Evolutionary conservation across 371 early-diverging fungal species (phyloP).

Genomic region (Quaeritorhiza haematococci): DNA sequence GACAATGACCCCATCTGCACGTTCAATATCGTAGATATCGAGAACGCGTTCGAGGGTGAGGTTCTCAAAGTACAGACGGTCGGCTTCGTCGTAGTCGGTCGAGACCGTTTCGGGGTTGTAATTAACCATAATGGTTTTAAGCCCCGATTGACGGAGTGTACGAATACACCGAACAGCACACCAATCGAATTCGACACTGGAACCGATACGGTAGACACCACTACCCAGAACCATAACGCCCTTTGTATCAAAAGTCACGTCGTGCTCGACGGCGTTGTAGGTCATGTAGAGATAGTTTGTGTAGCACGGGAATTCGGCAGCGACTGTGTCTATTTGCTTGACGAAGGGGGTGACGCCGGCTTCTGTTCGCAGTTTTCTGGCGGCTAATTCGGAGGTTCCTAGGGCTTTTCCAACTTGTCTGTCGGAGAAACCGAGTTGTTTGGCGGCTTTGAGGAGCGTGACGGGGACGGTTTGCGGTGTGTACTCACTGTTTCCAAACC

Average conservation of each 20-base stretch:
- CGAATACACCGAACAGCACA: slow-evolving; percentile 91
- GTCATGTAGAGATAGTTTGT: slow-evolving; percentile 96
- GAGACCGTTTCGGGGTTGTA: slow-evolving; percentile 97
- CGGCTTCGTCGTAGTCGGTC: slow-evolving; percentile 95
- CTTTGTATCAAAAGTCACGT: slow-evolving; percentile 77
- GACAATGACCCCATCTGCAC: slow-evolving; percentile 77
- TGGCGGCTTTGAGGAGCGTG: slow-evolving; percentile 63
- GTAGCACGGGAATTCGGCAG: slow-evolving; percentile 92
- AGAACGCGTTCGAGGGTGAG: slow-evolving; percentile 84
- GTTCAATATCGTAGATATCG: slow-evolving; percentile 89
- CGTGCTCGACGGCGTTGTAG: slow-evolving; percentile 87
- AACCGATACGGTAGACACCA: slow-evolving; percentile 95
- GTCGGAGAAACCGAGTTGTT: slow-evolving; percentile 92
- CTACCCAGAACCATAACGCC: slow-evolving; percentile 93
- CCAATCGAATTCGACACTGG: slow-evolving; percentile 97
- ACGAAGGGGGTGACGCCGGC: slow-evolving; percentile 82
- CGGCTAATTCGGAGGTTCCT: slow-evolving; percentile 81
- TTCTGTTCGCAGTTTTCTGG: slow-evolving; percentile 74
- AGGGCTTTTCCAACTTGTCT: slow-evolving; percentile 69
- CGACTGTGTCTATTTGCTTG: slow-evolving; percentile 96
- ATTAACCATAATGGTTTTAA: slow-evolving; percentile 93
- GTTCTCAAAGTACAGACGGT: slow-evolving; percentile 90
- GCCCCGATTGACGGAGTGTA: slow-evolving; percentile 70
- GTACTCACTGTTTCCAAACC: too few relatives aligned
- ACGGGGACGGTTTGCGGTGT: slow-evolving; percentile 50